Conservation (phyloP, 805 yeast genomes). For the Saccharomyces jurei region DNA sequence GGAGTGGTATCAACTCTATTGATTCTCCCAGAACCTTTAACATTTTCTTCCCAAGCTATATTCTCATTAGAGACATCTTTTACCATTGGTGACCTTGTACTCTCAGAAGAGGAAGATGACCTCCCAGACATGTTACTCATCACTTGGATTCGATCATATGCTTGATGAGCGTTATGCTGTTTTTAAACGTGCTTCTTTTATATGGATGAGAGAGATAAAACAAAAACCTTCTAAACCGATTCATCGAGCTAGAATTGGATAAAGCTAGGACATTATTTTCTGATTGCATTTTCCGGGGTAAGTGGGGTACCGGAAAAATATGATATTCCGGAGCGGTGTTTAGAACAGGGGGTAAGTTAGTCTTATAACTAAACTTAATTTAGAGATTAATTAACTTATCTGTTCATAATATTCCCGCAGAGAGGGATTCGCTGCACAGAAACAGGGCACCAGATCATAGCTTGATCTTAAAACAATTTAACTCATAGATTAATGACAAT, state of each 20-base stretch:
- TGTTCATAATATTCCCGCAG: not conserved
- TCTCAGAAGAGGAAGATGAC: slow-evolving; percentile 4
- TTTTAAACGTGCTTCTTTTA: not conserved
- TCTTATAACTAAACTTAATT: no score
- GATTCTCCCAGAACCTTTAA: not conserved
- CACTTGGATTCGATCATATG: not conserved
- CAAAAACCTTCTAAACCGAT: not conserved
- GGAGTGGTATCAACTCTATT: not conserved
- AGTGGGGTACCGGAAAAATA: not conserved
- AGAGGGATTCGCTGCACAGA: not conserved
- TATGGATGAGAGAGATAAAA: not conserved
- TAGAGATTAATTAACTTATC: not conserved
- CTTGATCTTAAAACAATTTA: not conserved
- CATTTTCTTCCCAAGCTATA: not conserved
- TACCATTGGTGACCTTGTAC: not conserved
- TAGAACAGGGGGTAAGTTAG: no score
- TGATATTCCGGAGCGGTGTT: not conserved
- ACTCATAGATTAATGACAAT: not conserved
- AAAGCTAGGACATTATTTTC: no score
- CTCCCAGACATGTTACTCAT: slow-evolving; percentile 4
- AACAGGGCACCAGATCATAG: not conserved
- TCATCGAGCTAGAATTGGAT: not conserved
- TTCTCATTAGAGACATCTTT: slow-evolving; percentile 1
- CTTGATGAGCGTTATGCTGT: not conserved
- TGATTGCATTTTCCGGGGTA: not conserved